Percentiles rank a stretch among this genome's conserved stretches.
Conservation (phyloP, 1,139 yeast species). For the Sugiyamaella pinicola region DNA sequence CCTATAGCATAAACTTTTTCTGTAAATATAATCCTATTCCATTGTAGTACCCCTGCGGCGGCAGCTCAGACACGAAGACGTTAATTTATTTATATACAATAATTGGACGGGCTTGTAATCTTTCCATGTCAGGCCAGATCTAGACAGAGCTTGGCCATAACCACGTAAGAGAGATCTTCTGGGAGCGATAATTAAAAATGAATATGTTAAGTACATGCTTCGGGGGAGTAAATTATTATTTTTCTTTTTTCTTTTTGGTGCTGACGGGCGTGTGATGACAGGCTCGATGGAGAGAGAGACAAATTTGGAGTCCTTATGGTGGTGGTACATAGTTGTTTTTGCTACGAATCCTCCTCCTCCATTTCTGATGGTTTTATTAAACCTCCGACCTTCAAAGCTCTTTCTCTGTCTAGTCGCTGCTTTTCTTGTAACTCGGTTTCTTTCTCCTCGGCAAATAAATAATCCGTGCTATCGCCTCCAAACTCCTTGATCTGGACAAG, state of each 20-base stretch:
- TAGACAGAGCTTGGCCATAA: slow-evolving; percentile 1
- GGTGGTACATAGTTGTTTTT: no score
- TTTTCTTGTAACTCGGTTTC: slow-evolving; percentile 75
- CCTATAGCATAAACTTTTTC: slow-evolving; percentile 9
- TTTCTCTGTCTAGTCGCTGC: slow-evolving; percentile 70
- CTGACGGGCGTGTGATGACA: no score
- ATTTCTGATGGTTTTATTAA: slow-evolving; percentile 93
- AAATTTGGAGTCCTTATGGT: no score
- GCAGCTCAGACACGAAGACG: no score
- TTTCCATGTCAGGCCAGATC: no score
- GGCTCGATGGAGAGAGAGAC: no score
- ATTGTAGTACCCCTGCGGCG: background rate
- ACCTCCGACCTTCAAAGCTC: slow-evolving; percentile 89
- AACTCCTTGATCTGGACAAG: slow-evolving; percentile 92
- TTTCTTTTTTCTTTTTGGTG: background rate
- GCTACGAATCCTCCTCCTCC: slow-evolving; percentile 52
- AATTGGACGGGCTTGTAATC: no score
- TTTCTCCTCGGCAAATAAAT: slow-evolving; percentile 91
- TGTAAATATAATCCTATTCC: slow-evolving; percentile 14
- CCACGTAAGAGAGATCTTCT: no score
- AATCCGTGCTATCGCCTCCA: slow-evolving; percentile 94
- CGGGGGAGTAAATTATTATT: background rate
- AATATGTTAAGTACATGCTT: slow-evolving; percentile 13
- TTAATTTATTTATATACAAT: no score
- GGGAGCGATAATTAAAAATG: background rate